A percentile compares a stretch with the other conserved stretches of the same genome.
Evolutionary conservation across 2,329 filamentous ascomycete genomes (phyloP).

Genomic region (Colletotrichum incanum): DNA sequence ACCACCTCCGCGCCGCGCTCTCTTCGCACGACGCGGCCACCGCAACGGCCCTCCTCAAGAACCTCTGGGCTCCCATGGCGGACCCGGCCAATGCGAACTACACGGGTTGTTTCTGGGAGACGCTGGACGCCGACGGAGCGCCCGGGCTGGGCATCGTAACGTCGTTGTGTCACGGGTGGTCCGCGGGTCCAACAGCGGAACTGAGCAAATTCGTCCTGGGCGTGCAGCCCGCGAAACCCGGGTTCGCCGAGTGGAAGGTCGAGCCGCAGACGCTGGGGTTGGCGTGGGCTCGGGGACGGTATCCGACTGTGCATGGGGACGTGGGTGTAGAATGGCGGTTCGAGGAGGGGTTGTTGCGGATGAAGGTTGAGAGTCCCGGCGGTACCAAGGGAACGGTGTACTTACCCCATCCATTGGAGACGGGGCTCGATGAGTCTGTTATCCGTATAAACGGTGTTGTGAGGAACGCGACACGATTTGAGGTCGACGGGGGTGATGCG

Average conservation of each 20-base stretch:
- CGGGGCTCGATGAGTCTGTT: background rate
- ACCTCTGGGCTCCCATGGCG: constrained; percentile 50
- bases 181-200: constrained; percentile 52
- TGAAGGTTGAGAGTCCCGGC: constrained; percentile 26
- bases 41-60: constrained; percentile 43
- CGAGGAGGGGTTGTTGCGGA: constrained; percentile 21
- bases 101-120: constrained; percentile 52
- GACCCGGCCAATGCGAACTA: constrained; percentile 47
- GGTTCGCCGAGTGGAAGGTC: constrained; percentile 45
- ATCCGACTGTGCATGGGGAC: constrained; percentile 15
- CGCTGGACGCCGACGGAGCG: constrained; percentile 45
- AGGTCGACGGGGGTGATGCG: background rate
- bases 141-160: constrained; percentile 49
- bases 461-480: constrained; percentile 5
- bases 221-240: constrained; percentile 44
- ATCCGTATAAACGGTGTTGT: constrained; percentile 16
- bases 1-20: constrained; percentile 52
- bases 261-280: constrained; percentile 45
- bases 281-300: constrained; percentile 37
- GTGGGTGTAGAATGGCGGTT: constrained; percentile 32
- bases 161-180: constrained; percentile 54
- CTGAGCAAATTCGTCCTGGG: constrained; percentile 51
- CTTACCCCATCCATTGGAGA: constrained; percentile 16
- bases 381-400: constrained; percentile 2
- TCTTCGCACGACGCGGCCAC: constrained; percentile 31